Percentiles rank a stretch among this genome's conserved stretches.
These are phyloP conservation scores for Verticillium tricorpus DNA, from an alignment of 2,329 filamentous ascomycete species.

Conservation along the genomic window DNA sequence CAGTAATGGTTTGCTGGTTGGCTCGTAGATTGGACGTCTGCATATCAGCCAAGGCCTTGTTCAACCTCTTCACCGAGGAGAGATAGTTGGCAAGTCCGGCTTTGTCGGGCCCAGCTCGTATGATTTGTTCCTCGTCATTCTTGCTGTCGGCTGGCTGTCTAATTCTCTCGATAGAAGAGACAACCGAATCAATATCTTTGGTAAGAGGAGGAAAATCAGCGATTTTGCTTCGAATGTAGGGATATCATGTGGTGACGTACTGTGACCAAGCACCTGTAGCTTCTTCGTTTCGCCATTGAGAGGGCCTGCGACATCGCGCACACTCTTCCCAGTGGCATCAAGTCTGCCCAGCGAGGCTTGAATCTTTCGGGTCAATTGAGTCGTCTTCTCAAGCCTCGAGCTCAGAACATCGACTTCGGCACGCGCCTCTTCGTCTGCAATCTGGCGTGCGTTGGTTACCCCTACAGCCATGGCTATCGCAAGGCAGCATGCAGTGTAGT, in stretches of 20 bases:
- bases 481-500: not conserved
- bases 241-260: slow-evolving; percentile 35
- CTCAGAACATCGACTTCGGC: slow-evolving; percentile 68
- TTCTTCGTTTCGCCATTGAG: slow-evolving; percentile 89
- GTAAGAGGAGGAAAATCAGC: slow-evolving; percentile 13
- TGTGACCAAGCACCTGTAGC: slow-evolving; percentile 81
- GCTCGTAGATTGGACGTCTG: slow-evolving; percentile 85
- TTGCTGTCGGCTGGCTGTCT: slow-evolving; percentile 91
- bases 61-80: slow-evolving; percentile 82
- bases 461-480: slow-evolving; percentile 44
- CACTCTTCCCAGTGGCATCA: slow-evolving; percentile 83
- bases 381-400: slow-evolving; percentile 82
- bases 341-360: slow-evolving; percentile 79
- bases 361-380: slow-evolving; percentile 91
- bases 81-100: slow-evolving; percentile 81
- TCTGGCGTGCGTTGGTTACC: slow-evolving; percentile 39
- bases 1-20: slow-evolving; percentile 82
- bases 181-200: slow-evolving; percentile 77
- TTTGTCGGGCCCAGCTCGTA: slow-evolving; percentile 80
- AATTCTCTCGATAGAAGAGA: slow-evolving; percentile 81
- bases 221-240: not conserved
- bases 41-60: slow-evolving; percentile 78
- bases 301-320: slow-evolving; percentile 86
- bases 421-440: slow-evolving; percentile 61
- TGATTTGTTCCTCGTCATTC: slow-evolving; percentile 85